Base-by-base conservation (phyloP, 371 early-diverging fungal genomes). In the Mucor piriformis region DNA sequence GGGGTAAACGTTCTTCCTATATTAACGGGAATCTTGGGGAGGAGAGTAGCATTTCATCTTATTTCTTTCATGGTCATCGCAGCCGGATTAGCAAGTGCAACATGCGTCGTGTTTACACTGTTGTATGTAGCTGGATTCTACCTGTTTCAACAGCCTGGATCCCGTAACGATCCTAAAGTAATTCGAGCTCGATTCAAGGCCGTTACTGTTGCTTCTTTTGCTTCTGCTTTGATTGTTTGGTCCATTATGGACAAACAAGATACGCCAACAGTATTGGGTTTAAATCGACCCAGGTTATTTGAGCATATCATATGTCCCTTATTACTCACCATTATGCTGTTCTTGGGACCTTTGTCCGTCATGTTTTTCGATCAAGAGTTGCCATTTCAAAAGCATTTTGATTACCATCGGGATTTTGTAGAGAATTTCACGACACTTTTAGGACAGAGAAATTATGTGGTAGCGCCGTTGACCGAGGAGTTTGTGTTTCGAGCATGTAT, bases 401-500 rank as follows among this genome's bases (percentile, higher is more conserved):
- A 46, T 29, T 68, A 61, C n/a, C 5, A 53, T 52, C 24, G 52
- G 11, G 71, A 77, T 57, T 38, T 72, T 16, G 18, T 46, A 12
- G 29, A 50, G 15, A 44, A 38, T n/a, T 34, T 72, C 11, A 51
- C 52, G 2, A 64, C 66, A 2, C 47, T 77, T 13, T 21, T 70
- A 11, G 76, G 79, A 15, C 59, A 69, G 35, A 69, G 83, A 16
- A 83, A 81, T 57, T 76, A 70, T 58, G 38, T 79, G 10, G 69
- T 77, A 57, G 88, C 81, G 7, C 90, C 90, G 15, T 42, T 82
- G 12, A 78, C 84, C 10, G 90, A 90, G 68, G 90, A 90, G 59
- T 67, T 83, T 59, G 83, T 87, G 10, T 90, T 90, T 66, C 72
- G 90, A 53, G 72, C 79, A 18, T 86, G 83, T 60, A 83, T 88